These are phyloP conservation scores for Sisymbrium altissimum DNA, from an alignment of 345 rosid species.

Conservation along the genomic window DNA sequence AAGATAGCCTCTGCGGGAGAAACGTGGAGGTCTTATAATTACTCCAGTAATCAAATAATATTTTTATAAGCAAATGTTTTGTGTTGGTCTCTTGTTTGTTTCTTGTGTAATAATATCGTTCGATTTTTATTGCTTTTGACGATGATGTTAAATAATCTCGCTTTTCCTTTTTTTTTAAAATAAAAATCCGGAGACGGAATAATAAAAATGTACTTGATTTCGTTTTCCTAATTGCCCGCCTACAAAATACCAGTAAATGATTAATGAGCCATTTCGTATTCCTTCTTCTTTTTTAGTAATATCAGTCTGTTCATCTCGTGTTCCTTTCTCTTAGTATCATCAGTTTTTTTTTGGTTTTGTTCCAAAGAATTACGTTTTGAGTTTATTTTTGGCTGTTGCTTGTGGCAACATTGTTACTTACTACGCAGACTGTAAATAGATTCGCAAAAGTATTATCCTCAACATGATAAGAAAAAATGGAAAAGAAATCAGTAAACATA, in stretches of 20 bases:
- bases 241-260: background rate
- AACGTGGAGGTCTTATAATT: background rate
- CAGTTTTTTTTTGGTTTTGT: no score
- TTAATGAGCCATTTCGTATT: background rate
- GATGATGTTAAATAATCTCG: background rate
- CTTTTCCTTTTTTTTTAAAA: background rate
- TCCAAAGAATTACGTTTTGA: no score
- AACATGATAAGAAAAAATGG: background rate
- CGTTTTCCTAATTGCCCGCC: background rate
- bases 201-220: background rate
- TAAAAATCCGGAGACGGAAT: background rate
- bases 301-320: background rate
- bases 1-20: background rate
- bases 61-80: background rate
- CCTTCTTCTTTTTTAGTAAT: background rate
- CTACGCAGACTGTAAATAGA: background rate
- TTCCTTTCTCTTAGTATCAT: no score
- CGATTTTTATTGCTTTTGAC: background rate
- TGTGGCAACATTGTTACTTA: background rate
- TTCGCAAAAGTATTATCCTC: background rate
- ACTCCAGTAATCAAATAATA: background rate
- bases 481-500: background rate
- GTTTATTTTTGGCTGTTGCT: background rate
- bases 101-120: constrained; percentile 1
- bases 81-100: constrained; percentile 1